phyloP scores from a whole-genome alignment of 805 yeast species.

The Blastobotrys peoriensis region DNA sequence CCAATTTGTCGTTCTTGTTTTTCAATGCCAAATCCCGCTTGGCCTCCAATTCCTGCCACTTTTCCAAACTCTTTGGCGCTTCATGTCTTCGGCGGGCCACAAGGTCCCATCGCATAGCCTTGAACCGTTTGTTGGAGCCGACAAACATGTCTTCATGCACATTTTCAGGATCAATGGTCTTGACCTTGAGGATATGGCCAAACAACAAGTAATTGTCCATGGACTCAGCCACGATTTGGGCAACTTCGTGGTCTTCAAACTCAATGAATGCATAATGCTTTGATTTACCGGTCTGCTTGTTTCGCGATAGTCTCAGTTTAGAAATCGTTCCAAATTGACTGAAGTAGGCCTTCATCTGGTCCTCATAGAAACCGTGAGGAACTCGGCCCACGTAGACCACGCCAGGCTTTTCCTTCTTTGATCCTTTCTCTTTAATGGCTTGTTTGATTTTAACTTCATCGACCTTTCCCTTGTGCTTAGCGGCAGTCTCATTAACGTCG shows the following conservation, averaged over 20 bases:
- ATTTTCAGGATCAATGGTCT: slow-evolving; percentile 40
- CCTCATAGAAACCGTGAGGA: slow-evolving; percentile 89
- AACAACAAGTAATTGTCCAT: slow-evolving; percentile 91
- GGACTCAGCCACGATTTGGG: slow-evolving; percentile 84
- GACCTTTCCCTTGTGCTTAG: slow-evolving; percentile 6
- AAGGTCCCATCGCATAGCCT: slow-evolving; percentile 53
- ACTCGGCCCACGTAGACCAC: slow-evolving; percentile 86
- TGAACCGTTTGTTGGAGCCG: slow-evolving; percentile 50
- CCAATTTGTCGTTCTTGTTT: slow-evolving; percentile 44
- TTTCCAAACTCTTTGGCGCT: slow-evolving; percentile 48
- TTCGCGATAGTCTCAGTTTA: slow-evolving; percentile 76
- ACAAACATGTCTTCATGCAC: slow-evolving; percentile 47
- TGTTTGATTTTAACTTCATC: slow-evolving; percentile 11
- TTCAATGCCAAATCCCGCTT: slow-evolving; percentile 39
- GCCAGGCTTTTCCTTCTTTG: slow-evolving; percentile 34
- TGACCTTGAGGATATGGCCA: slow-evolving; percentile 79
- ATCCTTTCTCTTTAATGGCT: slow-evolving; percentile 11
- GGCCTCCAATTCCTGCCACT: slow-evolving; percentile 50
- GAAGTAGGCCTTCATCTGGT: slow-evolving; percentile 64
- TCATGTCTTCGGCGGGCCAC: slow-evolving; percentile 50
- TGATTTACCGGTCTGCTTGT: slow-evolving; percentile 82
- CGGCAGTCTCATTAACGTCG: slow-evolving; percentile 13
- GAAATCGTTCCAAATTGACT: slow-evolving; percentile 83
- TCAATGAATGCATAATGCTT: slow-evolving; percentile 91
- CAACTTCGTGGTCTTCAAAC: slow-evolving; percentile 67